Base-by-base conservation (phyloP, 257 asterid species). In the Nicotiana noctiflora region DNA sequence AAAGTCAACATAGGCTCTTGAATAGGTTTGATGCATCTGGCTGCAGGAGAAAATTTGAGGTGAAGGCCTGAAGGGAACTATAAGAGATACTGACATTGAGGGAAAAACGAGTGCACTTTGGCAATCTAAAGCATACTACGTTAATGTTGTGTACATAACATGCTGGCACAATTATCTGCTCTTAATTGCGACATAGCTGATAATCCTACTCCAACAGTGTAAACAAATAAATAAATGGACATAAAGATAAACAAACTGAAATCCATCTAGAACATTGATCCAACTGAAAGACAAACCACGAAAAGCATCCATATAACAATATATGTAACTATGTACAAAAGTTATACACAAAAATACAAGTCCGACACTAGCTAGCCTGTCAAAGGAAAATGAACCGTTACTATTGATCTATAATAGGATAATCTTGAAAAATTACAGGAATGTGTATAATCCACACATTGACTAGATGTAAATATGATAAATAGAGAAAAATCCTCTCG, bases 1-100 rank as follows among this genome's bases (percentile, higher is more conserved):
- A 74, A 96, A 93, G 86, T 91, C 93, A 51, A 94, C 86, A 86
- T 91, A 91, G 57, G 98, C 97, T 90, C 97, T 91, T 31, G 98
- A 88, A 82, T 90, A 85, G 51, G 77, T 83, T 79, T 83, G 90
- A 81, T 80, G 95, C 90, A 89, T 95, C 85, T 72, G 94, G 90
- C 98, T 94, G 98, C 93, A 89, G 80, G 89, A 75, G 27, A 63
- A 85, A 77, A 74, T 23, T 49, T 74, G 61, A 74, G 60, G 61
- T 49, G 61, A 19, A 40, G 49, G 49, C 49, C 12, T 40, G 49
- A 40, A 62, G 5, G 9, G 61, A 52, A 62, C 57, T 8, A 52
- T 79, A 27, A 82, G 70, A 61, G 68, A 37, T 31, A 2, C 40
- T 5, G 12, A 46, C 51, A 51, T 72, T 46, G 60, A 46, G 17